Percentiles rank a stretch among this genome's conserved stretches.
Conservation (phyloP, 2,329 filamentous ascomycete genomes). For the Fusarium sororula region DNA sequence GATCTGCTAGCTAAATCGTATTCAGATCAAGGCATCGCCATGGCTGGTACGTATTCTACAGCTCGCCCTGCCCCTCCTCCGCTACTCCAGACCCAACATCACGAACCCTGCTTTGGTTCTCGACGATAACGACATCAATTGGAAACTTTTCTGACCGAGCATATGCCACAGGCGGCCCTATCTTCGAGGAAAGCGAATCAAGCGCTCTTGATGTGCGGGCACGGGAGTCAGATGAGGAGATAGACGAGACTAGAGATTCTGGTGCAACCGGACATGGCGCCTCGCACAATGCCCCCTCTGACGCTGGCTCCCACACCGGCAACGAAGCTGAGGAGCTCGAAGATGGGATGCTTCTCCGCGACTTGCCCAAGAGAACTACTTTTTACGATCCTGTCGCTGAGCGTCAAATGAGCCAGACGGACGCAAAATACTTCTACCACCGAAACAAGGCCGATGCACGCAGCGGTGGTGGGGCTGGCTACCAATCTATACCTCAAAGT, state of each 20-base stretch:
- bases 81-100: background rate
- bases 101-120: background rate
- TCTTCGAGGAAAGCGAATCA: conserved; percentile 36
- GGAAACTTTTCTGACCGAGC: conserved; percentile 12
- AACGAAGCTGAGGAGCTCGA: conserved; percentile 49
- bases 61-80: conserved; percentile 27
- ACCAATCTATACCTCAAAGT: conserved; percentile 57
- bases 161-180: conserved; percentile 19
- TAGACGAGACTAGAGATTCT: conserved; percentile 38
- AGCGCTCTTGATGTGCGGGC: conserved; percentile 39
- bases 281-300: conserved; percentile 35
- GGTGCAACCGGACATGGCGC: conserved; percentile 37
- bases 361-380: conserved; percentile 76
- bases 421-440: conserved; percentile 97
- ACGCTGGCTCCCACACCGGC: conserved; percentile 28
- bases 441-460: conserved; percentile 75
- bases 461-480: conserved; percentile 50
- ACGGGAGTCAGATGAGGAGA: conserved; percentile 46
- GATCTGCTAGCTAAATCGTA: background rate
- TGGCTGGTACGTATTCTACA: conserved; percentile 36
- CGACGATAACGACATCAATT: conserved; percentile 1
- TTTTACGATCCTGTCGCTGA: conserved; percentile 95
- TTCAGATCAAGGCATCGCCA: conserved; percentile 15
- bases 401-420: conserved; percentile 91
- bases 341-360: conserved; percentile 68